Evolutionary conservation across 1,284 basidiomycete species (phyloP).

Genomic region (Heterobasidion annosum): DNA sequence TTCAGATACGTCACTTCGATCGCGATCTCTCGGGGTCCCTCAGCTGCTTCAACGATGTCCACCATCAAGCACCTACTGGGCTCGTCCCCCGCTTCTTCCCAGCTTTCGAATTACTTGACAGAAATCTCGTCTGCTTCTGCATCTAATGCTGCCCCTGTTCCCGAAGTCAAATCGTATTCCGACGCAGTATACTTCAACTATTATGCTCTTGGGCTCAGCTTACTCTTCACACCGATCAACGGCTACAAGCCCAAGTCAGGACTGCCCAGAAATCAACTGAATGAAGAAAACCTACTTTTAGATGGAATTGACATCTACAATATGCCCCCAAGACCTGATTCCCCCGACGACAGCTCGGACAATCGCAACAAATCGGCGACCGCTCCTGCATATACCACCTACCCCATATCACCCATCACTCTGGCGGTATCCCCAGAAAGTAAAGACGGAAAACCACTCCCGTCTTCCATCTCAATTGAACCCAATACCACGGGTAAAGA

Average conservation of each 20-base stretch:
- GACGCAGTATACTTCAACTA: conserved; percentile 86
- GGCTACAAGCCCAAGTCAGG: conserved; percentile 51
- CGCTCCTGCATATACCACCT: conserved; percentile 40
- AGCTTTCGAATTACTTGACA: conserved; percentile 34
- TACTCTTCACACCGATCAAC: conserved; percentile 55
- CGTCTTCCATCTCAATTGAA: conserved; percentile 34
- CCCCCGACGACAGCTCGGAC: conserved; percentile 11
- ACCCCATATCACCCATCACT: conserved; percentile 39
- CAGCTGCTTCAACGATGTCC: not conserved
- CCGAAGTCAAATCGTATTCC: conserved; percentile 69
- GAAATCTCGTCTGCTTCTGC: conserved; percentile 20
- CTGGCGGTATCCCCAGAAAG: conserved; percentile 29
- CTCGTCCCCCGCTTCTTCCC: conserved; percentile 30
- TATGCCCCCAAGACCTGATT: conserved; percentile 20
- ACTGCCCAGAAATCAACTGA: conserved; percentile 35
- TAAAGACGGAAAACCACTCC: conserved; percentile 26
- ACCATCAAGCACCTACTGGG: conserved; percentile 19
- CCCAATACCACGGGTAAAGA: conserved; percentile 61
- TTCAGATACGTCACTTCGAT: not conserved
- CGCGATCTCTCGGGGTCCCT: not conserved
- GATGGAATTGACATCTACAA: conserved; percentile 83
- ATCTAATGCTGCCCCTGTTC: conserved; percentile 18
- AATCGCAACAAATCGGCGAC: conserved; percentile 21
- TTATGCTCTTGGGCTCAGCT: conserved; percentile 65
- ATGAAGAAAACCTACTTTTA: conserved; percentile 40